Conservation (phyloP, 192 early-diverging fungal genomes). For the Thoreauomyces humboldtii region DNA sequence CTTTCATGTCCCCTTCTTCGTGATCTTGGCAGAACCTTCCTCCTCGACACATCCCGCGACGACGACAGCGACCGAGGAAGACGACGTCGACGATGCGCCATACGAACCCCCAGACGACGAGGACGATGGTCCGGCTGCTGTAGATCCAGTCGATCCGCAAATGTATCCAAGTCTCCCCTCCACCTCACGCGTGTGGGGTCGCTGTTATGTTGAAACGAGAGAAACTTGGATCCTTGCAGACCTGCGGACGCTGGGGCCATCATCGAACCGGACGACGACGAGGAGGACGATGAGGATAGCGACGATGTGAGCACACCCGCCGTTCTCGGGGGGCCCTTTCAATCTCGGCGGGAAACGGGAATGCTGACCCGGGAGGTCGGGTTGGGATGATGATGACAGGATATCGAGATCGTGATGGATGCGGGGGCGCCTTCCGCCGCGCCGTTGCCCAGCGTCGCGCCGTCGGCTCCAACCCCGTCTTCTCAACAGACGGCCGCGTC, state of each 20-base stretch:
- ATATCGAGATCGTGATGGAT: constrained; percentile 74
- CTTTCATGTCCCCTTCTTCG: too few relatives aligned
- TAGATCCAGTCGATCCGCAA: background rate
- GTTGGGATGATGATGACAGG: constrained; percentile 39
- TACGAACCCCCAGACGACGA: constrained; percentile 31
- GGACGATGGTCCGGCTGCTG: background rate
- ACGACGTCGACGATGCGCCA: constrained; percentile 21
- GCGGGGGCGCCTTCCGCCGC: constrained; percentile 22
- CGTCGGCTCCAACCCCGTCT: constrained; percentile 29
- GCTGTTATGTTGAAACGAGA: background rate
- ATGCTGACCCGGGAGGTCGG: too few relatives aligned
- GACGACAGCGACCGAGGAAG: background rate
- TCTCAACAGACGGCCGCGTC: constrained; percentile 2
- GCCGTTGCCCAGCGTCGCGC: background rate
- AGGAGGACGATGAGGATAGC: constrained; percentile 56
- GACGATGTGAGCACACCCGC: constrained; percentile 54
- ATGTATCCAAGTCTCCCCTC: background rate
- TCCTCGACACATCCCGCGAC: too few relatives aligned
- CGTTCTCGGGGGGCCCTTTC: background rate
- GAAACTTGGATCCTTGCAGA: background rate
- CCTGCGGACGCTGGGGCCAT: background rate
- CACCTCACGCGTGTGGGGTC: background rate
- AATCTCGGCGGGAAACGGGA: too few relatives aligned
- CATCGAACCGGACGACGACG: constrained; percentile 49
- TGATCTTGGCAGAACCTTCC: too few relatives aligned